Evolutionary conservation across 345 rosid genomes (phyloP), one percentile per base, ranked within the genome.

Genomic region (Ricinus communis): DNA sequence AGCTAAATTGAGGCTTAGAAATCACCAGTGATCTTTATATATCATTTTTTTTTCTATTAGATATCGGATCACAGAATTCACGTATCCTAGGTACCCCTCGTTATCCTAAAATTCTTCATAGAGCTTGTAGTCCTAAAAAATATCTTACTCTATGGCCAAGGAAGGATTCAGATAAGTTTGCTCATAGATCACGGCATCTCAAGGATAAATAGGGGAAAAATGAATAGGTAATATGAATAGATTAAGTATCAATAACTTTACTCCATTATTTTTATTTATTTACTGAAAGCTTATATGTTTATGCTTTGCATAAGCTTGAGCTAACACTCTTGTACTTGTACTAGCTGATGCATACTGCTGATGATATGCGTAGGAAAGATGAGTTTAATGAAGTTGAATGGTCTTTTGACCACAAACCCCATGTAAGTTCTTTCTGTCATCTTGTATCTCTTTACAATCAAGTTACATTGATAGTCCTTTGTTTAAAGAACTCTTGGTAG

Each of bases 351-450:
- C 72, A 59, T 19, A 71, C 71, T 77, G 84, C 72, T 40, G 83
- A 74, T 76, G 84, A 76, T 55, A 72, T 62, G 65, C 70, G 71
- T 49, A 84, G 77, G 84, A 85, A 68, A 38, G 85, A 86, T 78
- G 98, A 94, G 78, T 87, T 88, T 67, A 88, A 87, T 84, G 72
- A 76, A 83, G 85, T 85, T 71, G 93, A 86, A 66, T 90, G 98
- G 97, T 82, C 87, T 25, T 18, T 90, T 60, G 82, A 73, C 79
- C 85, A 73, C 76, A 79, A 70, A 22, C 96, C 97, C 51, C 75
- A 74, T 4, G 98, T 94, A 84, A 85, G 97, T 86, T 74, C 8
- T 63, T 76, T 65, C 52, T 66, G 8, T 1, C 52, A 10, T 51
- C 16, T 2, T 79, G 13, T 49, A 38, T 36, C 71, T 33, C 18